A percentile compares a stretch with the other conserved stretches of the same genome.
Conservation (phyloP, 2,329 filamentous ascomycete genomes). For the Penicillium sp. region DNA sequence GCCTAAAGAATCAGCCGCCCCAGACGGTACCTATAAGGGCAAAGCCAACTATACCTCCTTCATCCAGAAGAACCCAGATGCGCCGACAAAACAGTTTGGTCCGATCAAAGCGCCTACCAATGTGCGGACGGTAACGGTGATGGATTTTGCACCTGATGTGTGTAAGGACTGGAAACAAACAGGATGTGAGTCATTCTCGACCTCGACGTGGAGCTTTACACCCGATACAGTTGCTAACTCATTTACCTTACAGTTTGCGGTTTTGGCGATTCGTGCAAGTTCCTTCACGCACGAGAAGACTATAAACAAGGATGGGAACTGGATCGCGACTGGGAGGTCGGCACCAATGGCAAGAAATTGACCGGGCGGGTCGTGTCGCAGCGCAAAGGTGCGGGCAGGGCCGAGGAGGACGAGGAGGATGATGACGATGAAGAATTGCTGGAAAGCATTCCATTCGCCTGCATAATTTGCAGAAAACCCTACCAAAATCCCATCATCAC, state of each 20-base stretch:
- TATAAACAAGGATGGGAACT: conserved; percentile 91
- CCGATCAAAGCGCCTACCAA: conserved; percentile 83
- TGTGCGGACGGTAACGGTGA: conserved; percentile 82
- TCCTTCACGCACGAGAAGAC: conserved; percentile 57
- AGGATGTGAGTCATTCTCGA: conserved; percentile 36
- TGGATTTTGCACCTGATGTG: conserved; percentile 84
- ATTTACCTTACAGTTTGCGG: background rate
- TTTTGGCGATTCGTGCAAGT: conserved; percentile 55
- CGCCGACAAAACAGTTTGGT: conserved; percentile 65
- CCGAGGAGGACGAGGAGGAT: conserved; percentile 48
- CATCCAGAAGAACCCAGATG: conserved; percentile 75
- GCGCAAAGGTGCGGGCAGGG: conserved; percentile 40
- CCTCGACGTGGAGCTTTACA: background rate
- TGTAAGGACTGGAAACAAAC: conserved; percentile 93
- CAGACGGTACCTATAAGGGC: conserved; percentile 71
- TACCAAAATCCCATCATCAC: conserved; percentile 81
- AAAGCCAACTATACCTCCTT: conserved; percentile 66
- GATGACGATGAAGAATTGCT: conserved; percentile 65
- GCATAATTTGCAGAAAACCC: conserved; percentile 73
- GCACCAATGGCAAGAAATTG: conserved; percentile 55
- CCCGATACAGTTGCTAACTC: conserved; percentile 26
- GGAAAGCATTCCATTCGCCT: conserved; percentile 82
- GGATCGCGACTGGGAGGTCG: conserved; percentile 87
- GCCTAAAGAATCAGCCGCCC: conserved; percentile 18
- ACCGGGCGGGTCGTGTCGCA: conserved; percentile 48